phyloP scores from a whole-genome alignment of 164 flowering plant genomes.

The Santalum album region DNA sequence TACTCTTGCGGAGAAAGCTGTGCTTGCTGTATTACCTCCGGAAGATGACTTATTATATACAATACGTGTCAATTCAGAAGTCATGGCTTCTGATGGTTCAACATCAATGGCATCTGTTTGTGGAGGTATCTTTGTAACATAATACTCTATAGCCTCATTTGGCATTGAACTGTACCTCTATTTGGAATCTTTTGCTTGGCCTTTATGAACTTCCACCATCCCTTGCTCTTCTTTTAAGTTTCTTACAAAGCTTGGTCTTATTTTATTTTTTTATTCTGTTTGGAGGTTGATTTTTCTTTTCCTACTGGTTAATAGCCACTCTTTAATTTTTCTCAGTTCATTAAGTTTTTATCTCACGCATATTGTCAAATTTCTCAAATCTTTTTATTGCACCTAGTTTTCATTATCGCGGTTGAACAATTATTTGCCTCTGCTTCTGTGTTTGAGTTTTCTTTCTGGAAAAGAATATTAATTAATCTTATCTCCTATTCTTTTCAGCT shows the following conservation, averaged over 20 bases:
- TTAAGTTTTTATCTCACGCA: not conserved
- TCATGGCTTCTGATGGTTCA: constrained; percentile 99
- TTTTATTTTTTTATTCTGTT: too few species aligned
- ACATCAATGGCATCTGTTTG: constrained; percentile 99
- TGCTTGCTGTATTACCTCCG: constrained; percentile 89
- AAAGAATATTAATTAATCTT: constrained; percentile 1
- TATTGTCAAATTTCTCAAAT: not conserved
- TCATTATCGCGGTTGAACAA: too few species aligned
- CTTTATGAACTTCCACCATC: not conserved
- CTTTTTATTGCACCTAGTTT: not conserved
- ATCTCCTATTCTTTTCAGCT: constrained; percentile 44
- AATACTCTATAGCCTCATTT: not conserved
- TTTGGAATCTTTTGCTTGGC: not conserved
- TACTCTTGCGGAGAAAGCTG: constrained; percentile 94
- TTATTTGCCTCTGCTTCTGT: not conserved
- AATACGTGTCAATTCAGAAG: constrained; percentile 91
- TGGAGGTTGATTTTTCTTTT: too few species aligned
- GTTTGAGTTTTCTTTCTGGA: too few species aligned
- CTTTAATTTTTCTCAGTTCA: too few species aligned
- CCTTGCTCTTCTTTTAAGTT: too few species aligned
- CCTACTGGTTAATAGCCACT: too few species aligned
- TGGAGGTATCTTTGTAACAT: constrained; percentile 53
- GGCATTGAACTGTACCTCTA: not conserved
- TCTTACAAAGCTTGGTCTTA: too few species aligned
- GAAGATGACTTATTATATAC: constrained; percentile 74